Percentiles rank a stretch among this genome's conserved stretches.
phyloP scores from a whole-genome alignment of 305 asterid genomes.

The Coffea humblotiana region DNA sequence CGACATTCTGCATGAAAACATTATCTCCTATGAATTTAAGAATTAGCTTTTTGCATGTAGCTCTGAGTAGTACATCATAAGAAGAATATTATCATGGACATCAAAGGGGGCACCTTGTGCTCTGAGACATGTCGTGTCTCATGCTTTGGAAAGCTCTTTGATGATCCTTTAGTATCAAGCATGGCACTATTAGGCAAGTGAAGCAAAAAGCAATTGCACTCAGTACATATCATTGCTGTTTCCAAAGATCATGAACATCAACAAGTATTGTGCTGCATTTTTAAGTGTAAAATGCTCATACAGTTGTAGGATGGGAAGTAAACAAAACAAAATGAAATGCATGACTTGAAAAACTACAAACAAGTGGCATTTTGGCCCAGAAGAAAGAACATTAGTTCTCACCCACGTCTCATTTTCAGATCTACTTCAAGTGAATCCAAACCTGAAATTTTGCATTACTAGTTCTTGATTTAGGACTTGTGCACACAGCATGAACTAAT shows the following conservation, averaged over 20 bases:
- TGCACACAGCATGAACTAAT: not conserved
- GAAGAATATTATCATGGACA: conserved; percentile 8
- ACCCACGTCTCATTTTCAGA: not conserved
- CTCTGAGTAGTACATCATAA: conserved; percentile 10
- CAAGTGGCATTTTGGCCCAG: not conserved
- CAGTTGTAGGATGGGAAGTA: not conserved
- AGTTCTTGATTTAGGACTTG: not conserved
- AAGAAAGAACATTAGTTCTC: too few species aligned
- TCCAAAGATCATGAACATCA: not conserved
- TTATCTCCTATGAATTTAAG: conserved; percentile 13
- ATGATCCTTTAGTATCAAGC: conserved; percentile 58
- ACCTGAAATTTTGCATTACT: not conserved
- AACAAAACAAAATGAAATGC: not conserved
- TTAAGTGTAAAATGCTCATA: not conserved
- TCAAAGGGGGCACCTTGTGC: conserved; percentile 65
- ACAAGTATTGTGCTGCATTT: not conserved
- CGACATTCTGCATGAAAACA: conserved; percentile 49
- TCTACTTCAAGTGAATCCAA: not conserved
- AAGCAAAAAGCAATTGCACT: conserved; percentile 7
- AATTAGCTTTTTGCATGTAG: not conserved
- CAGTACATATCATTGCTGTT: not conserved
- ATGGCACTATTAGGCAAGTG: conserved; percentile 43
- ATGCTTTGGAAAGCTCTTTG: conserved; percentile 77
- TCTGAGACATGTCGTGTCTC: conserved; percentile 78
- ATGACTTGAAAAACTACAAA: not conserved